Base-by-base conservation (phyloP, 2,329 filamentous ascomycete genomes). In the Cladosporium sp. region DNA sequence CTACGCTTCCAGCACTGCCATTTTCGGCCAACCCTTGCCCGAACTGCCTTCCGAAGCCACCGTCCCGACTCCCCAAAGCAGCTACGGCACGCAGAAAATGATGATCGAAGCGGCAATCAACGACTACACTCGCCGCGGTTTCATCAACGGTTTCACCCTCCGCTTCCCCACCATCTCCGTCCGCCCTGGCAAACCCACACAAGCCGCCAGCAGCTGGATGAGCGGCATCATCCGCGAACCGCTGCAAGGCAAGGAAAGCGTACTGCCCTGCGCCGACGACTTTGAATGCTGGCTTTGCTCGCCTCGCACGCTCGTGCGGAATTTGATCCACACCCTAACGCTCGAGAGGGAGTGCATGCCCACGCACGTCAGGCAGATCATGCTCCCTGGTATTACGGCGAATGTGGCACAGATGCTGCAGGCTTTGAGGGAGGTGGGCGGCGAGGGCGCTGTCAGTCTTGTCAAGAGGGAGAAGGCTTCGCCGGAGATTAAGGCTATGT, bases 281-380 rank as follows among this genome's bases (percentile, higher is more conserved):
- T 77, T 79, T 40, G 71, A 78, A 43, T 72, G 79, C 54, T 82
- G 79, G 79, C 70, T 82, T 36, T 78, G 75, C 52, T 78, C 75
- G 40, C 78, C 79, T 6, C 70, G 72, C 39, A 78, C 75, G 2
- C 64, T 82, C 53, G 72, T 79, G 18, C 69, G 69, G 60, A 82
- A 82, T 59, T 61, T 82, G 42, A 62, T 79, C 22, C 72, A 77
- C 58, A 75, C 77, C 4, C 68, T 76, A 45, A 69, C 71, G 15
- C 62, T 82, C 18, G 70, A 74, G 2, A 69, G 65, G 27, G 77
- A 78, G 56, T 71, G 68, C 20, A 76, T 80, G 65, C 67, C 68
- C 30, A 19, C 54, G 3, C 74, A 77, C 42, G 73, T 74, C 49
- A 71, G 78, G 33, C 72, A 78, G 49, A 73, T 79, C 1, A 74